Base-by-base conservation (phyloP, 192 early-diverging fungal species). In the Backusella australiensis region DNA sequence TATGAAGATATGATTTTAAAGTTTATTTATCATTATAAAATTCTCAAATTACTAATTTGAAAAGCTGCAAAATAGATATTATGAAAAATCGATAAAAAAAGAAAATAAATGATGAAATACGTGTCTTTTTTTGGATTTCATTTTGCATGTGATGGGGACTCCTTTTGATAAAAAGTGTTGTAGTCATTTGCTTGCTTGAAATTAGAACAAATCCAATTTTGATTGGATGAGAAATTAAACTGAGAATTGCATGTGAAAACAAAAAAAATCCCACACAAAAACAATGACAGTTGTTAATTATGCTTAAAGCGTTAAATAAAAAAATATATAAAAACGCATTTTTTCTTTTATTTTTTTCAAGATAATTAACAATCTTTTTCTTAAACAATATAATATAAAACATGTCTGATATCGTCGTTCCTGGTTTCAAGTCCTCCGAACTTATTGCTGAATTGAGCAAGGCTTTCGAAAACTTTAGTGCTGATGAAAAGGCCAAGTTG, bases 401-500 rank as follows among this genome's bases (percentile, higher is more conserved):
- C 34, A 81, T 81, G 80, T 77, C 80, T 74, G 80, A 81, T 74
- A 77, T 81, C 34, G 69, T 72, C 8, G 78, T 84, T 49, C 82
- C 81, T 49, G 94, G 93, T 68, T 97, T 95, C 85, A 83, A 93
- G 71, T 89, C 91, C 44, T 92, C 91, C 75, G 84, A 84, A 35
- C 78, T 97, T 68, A 92, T 98, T 79, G 86, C 84, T n/a, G 83
- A 91, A 75, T 87, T 97, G 59, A 82, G 86, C 34, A 85, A 85
- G 35, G 81, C 87, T 19, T 86, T 92, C 71, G 80, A 86, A 23
- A 77, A 81, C 3, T 86, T 91, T 26, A 80, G 85, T 46, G 89
- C 85, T 69, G 92, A 91, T 65, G 84, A 90, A 59, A 87, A 92
- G 72, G 78, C 90, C 17, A 80, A 84, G 6, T 77, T 82, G 72